A percentile compares a stretch with the other conserved stretches of the same genome.
These are phyloP conservation scores for Sclerotinia glacialis DNA, from an alignment of 2,329 filamentous ascomycete species.

Conservation along the genomic window DNA sequence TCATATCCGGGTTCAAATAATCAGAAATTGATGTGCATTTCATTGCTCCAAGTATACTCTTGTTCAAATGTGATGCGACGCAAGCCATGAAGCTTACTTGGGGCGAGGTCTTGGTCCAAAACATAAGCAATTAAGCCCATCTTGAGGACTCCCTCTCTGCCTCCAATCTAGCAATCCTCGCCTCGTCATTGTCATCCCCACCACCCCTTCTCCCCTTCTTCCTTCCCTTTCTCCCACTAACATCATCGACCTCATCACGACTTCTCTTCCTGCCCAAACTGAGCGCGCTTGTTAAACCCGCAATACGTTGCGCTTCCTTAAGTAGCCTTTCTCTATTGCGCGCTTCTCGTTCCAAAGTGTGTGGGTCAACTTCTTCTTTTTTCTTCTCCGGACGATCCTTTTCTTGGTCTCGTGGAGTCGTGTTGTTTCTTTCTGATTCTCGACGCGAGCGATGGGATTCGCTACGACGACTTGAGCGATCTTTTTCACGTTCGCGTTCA, in stretches of 20 bases:
- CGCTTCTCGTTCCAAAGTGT: slow-evolving; percentile 67
- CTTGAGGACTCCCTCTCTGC: slow-evolving; percentile 54
- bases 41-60: not conserved
- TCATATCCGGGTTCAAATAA: not conserved
- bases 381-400: slow-evolving; percentile 25
- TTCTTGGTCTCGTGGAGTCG: slow-evolving; percentile 16
- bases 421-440: slow-evolving; percentile 34
- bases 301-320: slow-evolving; percentile 66
- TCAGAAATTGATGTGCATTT: not conserved
- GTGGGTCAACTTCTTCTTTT: slow-evolving; percentile 40
- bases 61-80: not conserved
- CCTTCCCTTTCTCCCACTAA: slow-evolving; percentile 46
- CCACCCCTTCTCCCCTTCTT: slow-evolving; percentile 42
- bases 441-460: slow-evolving; percentile 42
- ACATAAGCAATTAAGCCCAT: slow-evolving; percentile 32
- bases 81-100: not conserved
- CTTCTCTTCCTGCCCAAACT: slow-evolving; percentile 43
- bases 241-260: slow-evolving; percentile 45
- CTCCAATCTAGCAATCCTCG: slow-evolving; percentile 48
- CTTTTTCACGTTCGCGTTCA: slow-evolving; percentile 29
- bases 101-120: not conserved
- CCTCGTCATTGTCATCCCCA: slow-evolving; percentile 37
- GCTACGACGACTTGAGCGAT: slow-evolving; percentile 32
- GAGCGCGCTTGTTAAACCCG: slow-evolving; percentile 47
- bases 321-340: slow-evolving; percentile 63